Conservation (phyloP, 23 red algal genomes). For the Gracilaria domingensis region DNA sequence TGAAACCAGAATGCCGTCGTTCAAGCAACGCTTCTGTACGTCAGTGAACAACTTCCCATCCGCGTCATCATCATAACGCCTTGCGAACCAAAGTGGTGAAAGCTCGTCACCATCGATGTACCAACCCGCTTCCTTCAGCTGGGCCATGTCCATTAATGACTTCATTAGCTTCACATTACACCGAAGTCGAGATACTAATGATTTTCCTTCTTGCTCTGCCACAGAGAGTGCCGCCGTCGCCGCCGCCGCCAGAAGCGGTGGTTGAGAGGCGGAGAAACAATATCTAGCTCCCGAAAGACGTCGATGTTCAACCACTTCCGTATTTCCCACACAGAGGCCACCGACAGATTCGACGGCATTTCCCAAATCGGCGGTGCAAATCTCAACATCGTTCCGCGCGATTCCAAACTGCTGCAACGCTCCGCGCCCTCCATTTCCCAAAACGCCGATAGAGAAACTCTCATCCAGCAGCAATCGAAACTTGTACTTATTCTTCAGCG, state of each 20-base stretch:
- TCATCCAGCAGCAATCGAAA: constrained; percentile 97
- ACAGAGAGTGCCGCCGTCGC: constrained; percentile 62
- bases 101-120: constrained; percentile 62
- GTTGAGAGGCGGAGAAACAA: constrained; percentile 97
- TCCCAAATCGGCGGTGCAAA: constrained; percentile 81
- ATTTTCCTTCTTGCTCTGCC: constrained; percentile 60
- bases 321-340: constrained; percentile 86
- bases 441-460: constrained; percentile 85
- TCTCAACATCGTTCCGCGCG: constrained; percentile 67
- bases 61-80: constrained; percentile 44
- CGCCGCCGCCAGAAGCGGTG: constrained; percentile 93
- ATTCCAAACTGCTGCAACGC: constrained; percentile 80
- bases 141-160: background rate
- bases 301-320: constrained; percentile 87
- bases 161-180: constrained; percentile 60
- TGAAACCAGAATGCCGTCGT: constrained; percentile 71
- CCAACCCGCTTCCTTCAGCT: constrained; percentile 48
- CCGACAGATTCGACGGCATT: constrained; percentile 91
- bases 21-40: constrained; percentile 51
- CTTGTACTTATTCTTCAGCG: constrained; percentile 65
- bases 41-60: constrained; percentile 17
- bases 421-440: constrained; percentile 85
- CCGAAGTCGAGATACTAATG: constrained; percentile 58
- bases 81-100: constrained; percentile 79
- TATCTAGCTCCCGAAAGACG: constrained; percentile 95